These are phyloP conservation scores for Bolboschoenus planiculmis DNA, from an alignment of 176 grass and related monocot species.

Conservation along the genomic window DNA sequence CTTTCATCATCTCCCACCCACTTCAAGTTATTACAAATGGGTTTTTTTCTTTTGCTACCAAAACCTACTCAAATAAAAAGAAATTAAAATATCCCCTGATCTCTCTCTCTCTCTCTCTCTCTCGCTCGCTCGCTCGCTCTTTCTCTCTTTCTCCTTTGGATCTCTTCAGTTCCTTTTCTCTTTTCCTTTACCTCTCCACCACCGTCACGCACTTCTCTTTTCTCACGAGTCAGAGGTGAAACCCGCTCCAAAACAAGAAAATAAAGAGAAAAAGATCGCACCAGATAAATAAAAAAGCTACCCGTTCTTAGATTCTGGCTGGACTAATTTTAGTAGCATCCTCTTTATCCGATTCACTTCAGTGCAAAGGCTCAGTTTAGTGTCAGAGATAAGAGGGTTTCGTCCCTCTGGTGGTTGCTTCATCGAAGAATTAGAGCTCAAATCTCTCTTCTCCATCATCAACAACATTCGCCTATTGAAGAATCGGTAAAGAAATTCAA, in stretches of 20 bases:
- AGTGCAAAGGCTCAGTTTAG: neutral
- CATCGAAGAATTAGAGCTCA: neutral
- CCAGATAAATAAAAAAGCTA: slow-evolving; percentile 8
- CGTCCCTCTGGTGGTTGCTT: neutral
- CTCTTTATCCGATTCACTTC: slow-evolving; percentile 28
- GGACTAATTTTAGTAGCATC: slow-evolving; percentile 11
- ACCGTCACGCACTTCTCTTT: slow-evolving; percentile 33
- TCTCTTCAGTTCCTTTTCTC: slow-evolving; percentile 27
- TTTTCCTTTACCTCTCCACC: slow-evolving; percentile 12
- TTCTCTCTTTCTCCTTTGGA: neutral
- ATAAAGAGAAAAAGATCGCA: slow-evolving; percentile 18
- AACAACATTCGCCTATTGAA: neutral
- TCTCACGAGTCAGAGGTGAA: slow-evolving; percentile 35
- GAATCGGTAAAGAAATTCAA: neutral
- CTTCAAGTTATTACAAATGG: slow-evolving; percentile 2
- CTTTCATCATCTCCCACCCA: slow-evolving; percentile 8
- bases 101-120: neutral
- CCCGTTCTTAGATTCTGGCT: slow-evolving; percentile 40
- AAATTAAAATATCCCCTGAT: neutral
- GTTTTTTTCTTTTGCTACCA: slow-evolving; percentile 32
- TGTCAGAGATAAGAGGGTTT: neutral
- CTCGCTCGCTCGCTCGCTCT: neutral
- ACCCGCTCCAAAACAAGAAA: slow-evolving; percentile 7
- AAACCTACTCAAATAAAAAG: slow-evolving; percentile 2
- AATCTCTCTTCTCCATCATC: neutral